Evolutionary conservation across 805 yeast genomes (phyloP).

Genomic region (Saccharomycopsis guyanensis): DNA sequence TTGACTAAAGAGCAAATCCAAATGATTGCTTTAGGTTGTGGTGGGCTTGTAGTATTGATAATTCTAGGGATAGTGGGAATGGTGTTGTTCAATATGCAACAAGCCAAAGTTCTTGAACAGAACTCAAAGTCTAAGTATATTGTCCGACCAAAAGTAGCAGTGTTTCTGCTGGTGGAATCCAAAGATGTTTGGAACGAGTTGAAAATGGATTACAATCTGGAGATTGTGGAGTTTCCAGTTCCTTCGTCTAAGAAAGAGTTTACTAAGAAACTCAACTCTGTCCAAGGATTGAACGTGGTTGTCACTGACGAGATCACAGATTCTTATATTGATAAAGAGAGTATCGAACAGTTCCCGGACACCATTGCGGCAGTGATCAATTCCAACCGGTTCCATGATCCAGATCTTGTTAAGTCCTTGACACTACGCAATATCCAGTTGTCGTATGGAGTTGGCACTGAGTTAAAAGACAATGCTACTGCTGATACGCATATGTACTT

Average conservation of each 20-base stretch:
- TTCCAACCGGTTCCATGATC: not conserved
- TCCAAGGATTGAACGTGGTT: slow-evolving; percentile 5
- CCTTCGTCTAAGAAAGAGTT: not conserved
- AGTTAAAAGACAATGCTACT: slow-evolving; percentile 16
- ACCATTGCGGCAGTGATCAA: slow-evolving; percentile 11
- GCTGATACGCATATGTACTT: slow-evolving; percentile 18
- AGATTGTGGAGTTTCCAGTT: slow-evolving; percentile 2
- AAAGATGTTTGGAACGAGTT: slow-evolving; percentile 4
- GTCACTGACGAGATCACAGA: slow-evolving; percentile 12
- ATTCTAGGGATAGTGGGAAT: not conserved
- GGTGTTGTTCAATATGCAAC: not conserved
- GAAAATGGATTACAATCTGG: slow-evolving; percentile 12
- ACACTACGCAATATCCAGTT: slow-evolving; percentile 11
- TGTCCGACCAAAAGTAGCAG: slow-evolving; percentile 13
- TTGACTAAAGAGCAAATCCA: not conserved
- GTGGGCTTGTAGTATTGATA: not conserved
- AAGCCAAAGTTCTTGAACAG: slow-evolving; percentile 5
- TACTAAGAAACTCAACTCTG: not conserved
- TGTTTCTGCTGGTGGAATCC: slow-evolving; percentile 1
- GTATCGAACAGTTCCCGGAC: slow-evolving; percentile 8
- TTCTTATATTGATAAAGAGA: slow-evolving; percentile 8
- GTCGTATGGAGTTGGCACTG: slow-evolving; percentile 7
- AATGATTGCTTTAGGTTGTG: not conserved
- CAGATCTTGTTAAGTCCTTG: slow-evolving; percentile 3
- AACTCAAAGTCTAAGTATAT: slow-evolving; percentile 15